phyloP scores from a whole-genome alignment of 2,329 filamentous ascomycete genomes.

The Exophiala aquamarina region DNA sequence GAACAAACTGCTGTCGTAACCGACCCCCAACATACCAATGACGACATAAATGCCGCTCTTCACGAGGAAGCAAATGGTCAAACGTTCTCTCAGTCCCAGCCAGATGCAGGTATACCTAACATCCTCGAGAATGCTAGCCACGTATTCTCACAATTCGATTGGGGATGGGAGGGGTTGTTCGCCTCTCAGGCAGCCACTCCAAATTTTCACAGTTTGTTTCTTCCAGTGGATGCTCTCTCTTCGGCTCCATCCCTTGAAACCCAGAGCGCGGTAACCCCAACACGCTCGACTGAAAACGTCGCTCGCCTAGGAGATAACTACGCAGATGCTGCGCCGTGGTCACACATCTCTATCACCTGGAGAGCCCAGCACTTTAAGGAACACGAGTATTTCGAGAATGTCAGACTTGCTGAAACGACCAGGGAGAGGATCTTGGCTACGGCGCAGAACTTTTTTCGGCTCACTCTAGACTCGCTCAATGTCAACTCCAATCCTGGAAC shows the following conservation, averaged over 20 bases:
- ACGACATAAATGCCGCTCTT: no score
- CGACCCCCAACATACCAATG: no score
- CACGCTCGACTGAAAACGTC: background rate
- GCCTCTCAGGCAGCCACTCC: background rate
- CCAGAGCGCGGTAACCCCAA: background rate
- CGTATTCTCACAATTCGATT: no score
- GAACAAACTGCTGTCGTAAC: no score
- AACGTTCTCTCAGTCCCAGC: no score
- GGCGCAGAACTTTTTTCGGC: conserved; percentile 4
- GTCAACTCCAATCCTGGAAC: conserved; percentile 1
- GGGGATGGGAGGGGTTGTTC: background rate
- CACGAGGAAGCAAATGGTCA: no score
- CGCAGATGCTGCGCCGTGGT: background rate
- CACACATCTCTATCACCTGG: background rate
- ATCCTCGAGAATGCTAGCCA: no score
- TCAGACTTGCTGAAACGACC: conserved; percentile 2
- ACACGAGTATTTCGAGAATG: conserved; percentile 1
- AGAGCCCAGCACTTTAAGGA: background rate
- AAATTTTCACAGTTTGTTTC: background rate
- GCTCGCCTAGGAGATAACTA: conserved; percentile 1
- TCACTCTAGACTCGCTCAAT: conserved; percentile 5
- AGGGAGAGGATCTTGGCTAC: conserved; percentile 5
- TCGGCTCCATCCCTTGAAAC: background rate
- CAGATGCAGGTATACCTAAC: no score
- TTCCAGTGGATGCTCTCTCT: background rate